These are phyloP conservation scores for Fraxinus velutina DNA, from an alignment of 305 asterid species.

Conservation along the genomic window DNA sequence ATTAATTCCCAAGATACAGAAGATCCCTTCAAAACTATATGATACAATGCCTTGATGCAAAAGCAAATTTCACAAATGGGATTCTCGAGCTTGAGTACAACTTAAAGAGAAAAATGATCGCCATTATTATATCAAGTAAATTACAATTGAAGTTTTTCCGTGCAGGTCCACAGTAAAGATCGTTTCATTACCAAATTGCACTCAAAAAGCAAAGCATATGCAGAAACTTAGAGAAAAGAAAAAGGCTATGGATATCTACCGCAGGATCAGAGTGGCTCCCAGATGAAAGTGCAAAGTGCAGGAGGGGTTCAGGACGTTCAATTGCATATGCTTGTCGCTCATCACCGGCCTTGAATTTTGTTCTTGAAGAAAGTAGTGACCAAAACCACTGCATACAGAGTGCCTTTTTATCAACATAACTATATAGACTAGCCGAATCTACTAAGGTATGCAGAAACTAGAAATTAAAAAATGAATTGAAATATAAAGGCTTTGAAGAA, in stretches of 20 bases:
- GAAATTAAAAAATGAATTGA: not conserved
- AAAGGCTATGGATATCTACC: constrained; percentile 38
- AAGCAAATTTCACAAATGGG: not conserved
- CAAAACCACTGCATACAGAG: constrained; percentile 75
- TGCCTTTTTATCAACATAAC: constrained; percentile 32
- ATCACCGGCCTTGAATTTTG: constrained; percentile 74
- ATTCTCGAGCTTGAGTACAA: not conserved
- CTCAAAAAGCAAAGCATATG: not conserved
- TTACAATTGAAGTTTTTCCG: not conserved
- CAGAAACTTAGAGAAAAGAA: not conserved
- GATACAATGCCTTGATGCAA: not conserved
- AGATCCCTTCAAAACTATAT: not conserved
- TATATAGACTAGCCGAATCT: constrained; percentile 3
- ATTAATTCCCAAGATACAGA: not conserved
- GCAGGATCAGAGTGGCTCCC: constrained; percentile 98
- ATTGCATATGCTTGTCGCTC: constrained; percentile 70
- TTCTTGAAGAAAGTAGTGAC: constrained; percentile 63
- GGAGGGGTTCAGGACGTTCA: constrained; percentile 77
- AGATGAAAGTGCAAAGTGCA: constrained; percentile 82
- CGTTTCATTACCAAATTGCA: not conserved
- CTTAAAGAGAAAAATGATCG: not conserved
- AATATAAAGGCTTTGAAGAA: not conserved
- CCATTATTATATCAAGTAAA: not conserved
- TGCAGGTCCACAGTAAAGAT: not conserved
- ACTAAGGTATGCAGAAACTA: not conserved